Base-by-base conservation (phyloP, 345 rosid species). In the Ailanthus altissimus region DNA sequence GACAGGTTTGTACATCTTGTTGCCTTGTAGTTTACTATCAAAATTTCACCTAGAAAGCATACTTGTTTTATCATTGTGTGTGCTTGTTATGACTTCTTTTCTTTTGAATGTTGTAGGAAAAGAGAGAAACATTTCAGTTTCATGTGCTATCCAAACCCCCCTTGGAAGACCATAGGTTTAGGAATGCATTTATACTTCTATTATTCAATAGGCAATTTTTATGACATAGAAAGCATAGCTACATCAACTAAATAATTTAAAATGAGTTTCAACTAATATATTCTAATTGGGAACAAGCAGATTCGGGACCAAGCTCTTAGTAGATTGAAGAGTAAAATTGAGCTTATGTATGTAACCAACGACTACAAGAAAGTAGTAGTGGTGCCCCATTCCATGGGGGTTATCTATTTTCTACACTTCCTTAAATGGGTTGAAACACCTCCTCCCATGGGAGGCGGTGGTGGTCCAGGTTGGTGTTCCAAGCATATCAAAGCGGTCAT, bases 341-440 rank as follows among this genome's bases (percentile, higher is more conserved):
- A 93, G 83, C 87, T 91, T 21, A 82, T 91, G 92, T 84, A 84
- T 81, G 78, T 66, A 32, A 87, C 86, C 8, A 90, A 90, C 49
- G 88, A 90, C 38, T 46, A 80, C 75, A 89, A 87, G 85, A 91
- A 89, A 87, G 94, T 90, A 65, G 94, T 88, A 28, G 93, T 90
- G 84, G 89, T 90, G 82, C 94, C 98, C 40, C 97, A 93, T 84
- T 90, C 92, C 28, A 90, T 88, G 97, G 93, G 93, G 54, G 91
- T 80, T 59, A 67, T 81, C 73, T 93, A 93, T 84, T 91, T 91
- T 63, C 94, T 93, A 71, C 91, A 93, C 83, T 91, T 93, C 85
- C 90, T 90, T 64, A 90, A 90, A 82, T 91, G 94, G 98, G 91
- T 93, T 49, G 93, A 91, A 86, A 68, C 86, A 58, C 89, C 91